A percentile compares a stretch with the other conserved stretches of the same genome.
These are phyloP conservation scores for Royoungia palumana DNA, from an alignment of 768 basidiomycete genomes.

Conservation along the genomic window DNA sequence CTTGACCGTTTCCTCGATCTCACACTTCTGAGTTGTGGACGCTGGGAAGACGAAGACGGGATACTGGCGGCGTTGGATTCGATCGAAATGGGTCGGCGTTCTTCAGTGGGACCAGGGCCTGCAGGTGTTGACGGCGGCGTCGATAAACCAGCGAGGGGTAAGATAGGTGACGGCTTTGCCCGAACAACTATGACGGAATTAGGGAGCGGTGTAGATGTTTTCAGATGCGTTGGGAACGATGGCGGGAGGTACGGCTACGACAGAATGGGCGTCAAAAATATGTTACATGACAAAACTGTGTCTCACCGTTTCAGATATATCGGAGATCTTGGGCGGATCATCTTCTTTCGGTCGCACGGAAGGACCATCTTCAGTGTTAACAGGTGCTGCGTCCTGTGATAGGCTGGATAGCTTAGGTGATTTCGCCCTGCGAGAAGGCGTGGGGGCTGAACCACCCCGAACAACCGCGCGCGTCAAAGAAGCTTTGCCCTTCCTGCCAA, in stretches of 20 bases:
- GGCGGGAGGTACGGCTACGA: conserved; percentile 49
- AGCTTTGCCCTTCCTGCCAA: conserved; percentile 23
- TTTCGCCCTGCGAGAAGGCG: conserved; percentile 11
- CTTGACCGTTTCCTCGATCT: conserved; percentile 29
- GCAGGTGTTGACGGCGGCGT: conserved; percentile 23
- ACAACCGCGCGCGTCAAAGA: neutral
- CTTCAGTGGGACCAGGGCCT: conserved; percentile 18
- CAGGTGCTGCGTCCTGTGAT: neutral
- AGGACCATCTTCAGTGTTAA: conserved; percentile 1
- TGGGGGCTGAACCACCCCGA: conserved; percentile 5
- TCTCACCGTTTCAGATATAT: conserved; percentile 39
- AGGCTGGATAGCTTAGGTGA: conserved; percentile 8
- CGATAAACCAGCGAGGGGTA: conserved; percentile 25
- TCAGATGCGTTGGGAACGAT: conserved; percentile 51
- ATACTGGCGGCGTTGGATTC: conserved; percentile 9
- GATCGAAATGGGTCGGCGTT: conserved; percentile 7
- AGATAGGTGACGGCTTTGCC: conserved; percentile 45
- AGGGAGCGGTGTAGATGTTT: conserved; percentile 52
- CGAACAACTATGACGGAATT: conserved; percentile 21
- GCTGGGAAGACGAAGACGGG: conserved; percentile 14
- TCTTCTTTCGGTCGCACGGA: conserved; percentile 2
- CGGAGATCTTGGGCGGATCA: conserved; percentile 27
- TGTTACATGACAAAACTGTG: conserved; percentile 1
- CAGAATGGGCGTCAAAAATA: conserved; percentile 13
- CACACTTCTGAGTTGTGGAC: conserved; percentile 11